phyloP scores from a whole-genome alignment of 2,329 filamentous ascomycete genomes.

The Onygenales sp. region DNA sequence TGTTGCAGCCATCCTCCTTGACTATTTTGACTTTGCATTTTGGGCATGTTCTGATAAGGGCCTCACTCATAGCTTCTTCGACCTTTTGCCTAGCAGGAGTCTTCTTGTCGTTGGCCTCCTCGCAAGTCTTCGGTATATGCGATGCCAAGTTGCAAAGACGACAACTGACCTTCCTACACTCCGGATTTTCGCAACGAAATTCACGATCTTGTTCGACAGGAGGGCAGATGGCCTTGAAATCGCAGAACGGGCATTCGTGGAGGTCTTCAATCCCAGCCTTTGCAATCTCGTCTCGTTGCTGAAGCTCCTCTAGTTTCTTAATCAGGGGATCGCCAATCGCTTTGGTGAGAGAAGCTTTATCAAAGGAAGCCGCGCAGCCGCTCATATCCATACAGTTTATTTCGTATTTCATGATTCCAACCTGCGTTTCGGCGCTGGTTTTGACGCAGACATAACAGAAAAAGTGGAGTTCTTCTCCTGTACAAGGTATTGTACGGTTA shows the following conservation, averaged over 20 bases:
- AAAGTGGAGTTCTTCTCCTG: slow-evolving; percentile 48
- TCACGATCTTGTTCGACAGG: slow-evolving; percentile 59
- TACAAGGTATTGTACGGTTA: slow-evolving; percentile 61
- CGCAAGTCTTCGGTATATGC: slow-evolving; percentile 64
- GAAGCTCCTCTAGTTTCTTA: slow-evolving; percentile 57
- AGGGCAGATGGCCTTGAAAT: slow-evolving; percentile 65
- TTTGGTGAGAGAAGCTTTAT: slow-evolving; percentile 42
- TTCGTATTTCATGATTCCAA: slow-evolving; percentile 60
- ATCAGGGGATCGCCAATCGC: slow-evolving; percentile 52
- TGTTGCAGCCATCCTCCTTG: slow-evolving; percentile 74
- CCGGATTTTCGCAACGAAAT: slow-evolving; percentile 60
- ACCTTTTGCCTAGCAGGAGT: slow-evolving; percentile 55
- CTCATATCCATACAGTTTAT: slow-evolving; percentile 62
- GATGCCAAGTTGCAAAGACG: slow-evolving; percentile 58
- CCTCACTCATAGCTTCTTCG: slow-evolving; percentile 77
- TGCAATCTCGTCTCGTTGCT: slow-evolving; percentile 61
- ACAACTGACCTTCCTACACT: slow-evolving; percentile 57
- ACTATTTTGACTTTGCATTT: slow-evolving; percentile 64
- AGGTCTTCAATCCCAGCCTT: slow-evolving; percentile 62
- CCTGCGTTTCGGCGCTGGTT: slow-evolving; percentile 55
- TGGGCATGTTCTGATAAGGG: slow-evolving; percentile 62
- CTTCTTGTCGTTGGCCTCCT: slow-evolving; percentile 54
- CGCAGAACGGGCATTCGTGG: slow-evolving; percentile 71
- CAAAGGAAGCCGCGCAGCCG: slow-evolving; percentile 56
- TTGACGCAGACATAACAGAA: slow-evolving; percentile 63